phyloP scores from a whole-genome alignment of 139 green algal genomes.

The Volvox africanus region DNA sequence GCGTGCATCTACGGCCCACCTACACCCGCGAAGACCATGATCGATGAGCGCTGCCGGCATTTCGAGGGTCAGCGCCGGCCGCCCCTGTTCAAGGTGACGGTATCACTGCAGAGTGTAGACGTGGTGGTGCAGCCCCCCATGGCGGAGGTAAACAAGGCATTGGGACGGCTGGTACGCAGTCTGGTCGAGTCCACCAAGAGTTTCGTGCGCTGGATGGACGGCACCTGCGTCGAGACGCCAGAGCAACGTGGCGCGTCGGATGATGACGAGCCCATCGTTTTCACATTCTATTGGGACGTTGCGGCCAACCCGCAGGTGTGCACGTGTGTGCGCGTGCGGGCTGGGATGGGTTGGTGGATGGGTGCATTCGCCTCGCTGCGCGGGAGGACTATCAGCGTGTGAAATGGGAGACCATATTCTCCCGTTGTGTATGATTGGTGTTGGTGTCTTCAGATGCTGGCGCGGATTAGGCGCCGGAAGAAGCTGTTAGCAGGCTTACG shows the following conservation, averaged over 20 bases:
- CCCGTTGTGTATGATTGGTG: no score
- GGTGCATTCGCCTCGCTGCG: no score
- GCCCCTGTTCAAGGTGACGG: constrained; percentile 78
- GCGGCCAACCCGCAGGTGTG: constrained; percentile 71
- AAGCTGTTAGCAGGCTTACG: no score
- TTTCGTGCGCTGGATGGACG: constrained; percentile 95
- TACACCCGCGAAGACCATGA: not conserved
- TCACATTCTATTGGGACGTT: constrained; percentile 89
- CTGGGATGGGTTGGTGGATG: not conserved
- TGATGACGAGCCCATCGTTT: constrained; percentile 86
- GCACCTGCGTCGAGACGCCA: constrained; percentile 88
- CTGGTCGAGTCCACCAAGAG: constrained; percentile 81
- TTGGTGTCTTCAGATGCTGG: no score
- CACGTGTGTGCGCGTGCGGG: not conserved
- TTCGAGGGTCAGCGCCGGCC: not conserved
- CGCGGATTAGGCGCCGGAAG: no score
- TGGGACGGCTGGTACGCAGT: constrained; percentile 75
- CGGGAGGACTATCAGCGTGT: no score
- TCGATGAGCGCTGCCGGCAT: constrained; percentile 23
- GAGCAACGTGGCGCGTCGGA: constrained; percentile 70
- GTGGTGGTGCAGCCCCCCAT: constrained; percentile 87
- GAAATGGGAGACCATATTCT: no score
- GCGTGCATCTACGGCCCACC: no score
- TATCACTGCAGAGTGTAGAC: constrained; percentile 80
- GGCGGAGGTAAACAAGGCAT: constrained; percentile 81